Percentiles rank a stretch among this genome's conserved stretches.
Conservation (phyloP, 805 yeast species). For the Pichia heedii region DNA sequence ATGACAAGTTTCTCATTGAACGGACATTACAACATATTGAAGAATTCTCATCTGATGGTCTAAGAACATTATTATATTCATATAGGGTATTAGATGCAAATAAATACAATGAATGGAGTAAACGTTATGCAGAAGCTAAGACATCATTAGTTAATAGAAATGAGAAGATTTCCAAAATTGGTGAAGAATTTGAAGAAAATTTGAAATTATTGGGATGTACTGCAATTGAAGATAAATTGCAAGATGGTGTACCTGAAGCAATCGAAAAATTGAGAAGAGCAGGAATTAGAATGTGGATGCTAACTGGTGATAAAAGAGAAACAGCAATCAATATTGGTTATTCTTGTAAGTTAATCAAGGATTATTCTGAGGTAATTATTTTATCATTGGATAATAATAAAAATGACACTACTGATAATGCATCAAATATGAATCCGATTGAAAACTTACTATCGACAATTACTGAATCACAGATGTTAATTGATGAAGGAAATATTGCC, state of each 20-base stretch:
- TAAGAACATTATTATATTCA: slow-evolving; percentile 80
- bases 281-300: slow-evolving; percentile 94
- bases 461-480: slow-evolving; percentile 65
- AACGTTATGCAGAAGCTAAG: slow-evolving; percentile 63
- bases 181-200: slow-evolving; percentile 61
- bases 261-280: slow-evolving; percentile 89
- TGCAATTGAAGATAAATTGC: slow-evolving; percentile 94
- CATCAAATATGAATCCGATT: slow-evolving; percentile 4
- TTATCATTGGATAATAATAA: slow-evolving; percentile 25
- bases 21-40: slow-evolving; percentile 85
- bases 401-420: slow-evolving; percentile 11
- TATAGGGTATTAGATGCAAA: slow-evolving; percentile 57
- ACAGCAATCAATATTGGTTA: slow-evolving; percentile 97
- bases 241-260: slow-evolving; percentile 93
- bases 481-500: slow-evolving; percentile 68
- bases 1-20: slow-evolving; percentile 73
- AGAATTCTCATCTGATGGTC: slow-evolving; percentile 89
- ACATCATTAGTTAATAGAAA: slow-evolving; percentile 64
- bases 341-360: slow-evolving; percentile 87
- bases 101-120: slow-evolving; percentile 60
- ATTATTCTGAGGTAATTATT: slow-evolving; percentile 82
- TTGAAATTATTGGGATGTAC: slow-evolving; percentile 80
- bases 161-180: slow-evolving; percentile 57
- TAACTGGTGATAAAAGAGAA: slow-evolving; percentile 96
- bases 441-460: slow-evolving; percentile 61